Evolutionary conservation across 2,329 filamentous ascomycete genomes (phyloP).

Genomic region (Neurospora crassa): DNA sequence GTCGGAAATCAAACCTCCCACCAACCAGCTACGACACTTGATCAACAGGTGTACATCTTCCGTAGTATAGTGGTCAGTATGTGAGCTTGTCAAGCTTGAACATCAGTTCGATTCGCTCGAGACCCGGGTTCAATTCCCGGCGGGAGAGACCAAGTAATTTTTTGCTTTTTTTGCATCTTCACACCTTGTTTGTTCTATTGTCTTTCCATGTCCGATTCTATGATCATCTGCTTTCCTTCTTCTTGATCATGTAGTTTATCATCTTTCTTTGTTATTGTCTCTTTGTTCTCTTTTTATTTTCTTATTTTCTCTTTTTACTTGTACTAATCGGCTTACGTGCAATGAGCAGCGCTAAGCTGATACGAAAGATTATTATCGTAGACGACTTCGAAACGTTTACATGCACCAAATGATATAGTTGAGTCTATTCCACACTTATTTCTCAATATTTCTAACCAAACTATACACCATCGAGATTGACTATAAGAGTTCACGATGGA

Average conservation of each 20-base stretch:
- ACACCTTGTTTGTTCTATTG: neutral
- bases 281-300: no score
- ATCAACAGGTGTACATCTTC: neutral
- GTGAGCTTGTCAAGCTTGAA: no score
- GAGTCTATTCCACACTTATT: neutral
- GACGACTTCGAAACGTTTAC: neutral
- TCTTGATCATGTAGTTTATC: neutral
- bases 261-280: neutral
- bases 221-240: neutral
- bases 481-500: neutral
- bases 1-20: accelerated
- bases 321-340: neutral
- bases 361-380: neutral
- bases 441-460: neutral
- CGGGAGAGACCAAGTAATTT: neutral
- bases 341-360: neutral
- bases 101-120: no score
- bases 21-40: neutral
- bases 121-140: neutral
- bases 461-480: neutral
- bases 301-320: neutral
- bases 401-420: neutral
- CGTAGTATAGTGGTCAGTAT: no score
- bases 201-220: neutral
- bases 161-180: neutral